These are phyloP conservation scores for Ogataea glucozyma DNA, from an alignment of 805 yeast species.

Conservation along the genomic window DNA sequence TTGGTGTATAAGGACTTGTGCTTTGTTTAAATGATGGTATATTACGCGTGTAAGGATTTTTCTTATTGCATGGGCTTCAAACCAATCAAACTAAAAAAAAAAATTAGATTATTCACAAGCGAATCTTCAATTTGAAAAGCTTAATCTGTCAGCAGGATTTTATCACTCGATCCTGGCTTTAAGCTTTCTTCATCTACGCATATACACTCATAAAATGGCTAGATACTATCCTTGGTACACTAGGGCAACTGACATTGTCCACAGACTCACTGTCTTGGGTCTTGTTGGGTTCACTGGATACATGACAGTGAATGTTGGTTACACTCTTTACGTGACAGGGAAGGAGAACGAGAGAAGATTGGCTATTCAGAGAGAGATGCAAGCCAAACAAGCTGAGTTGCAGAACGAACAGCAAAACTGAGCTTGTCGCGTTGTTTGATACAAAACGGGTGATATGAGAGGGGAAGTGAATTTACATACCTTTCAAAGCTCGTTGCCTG, in stretches of 20 bases:
- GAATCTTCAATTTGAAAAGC: too few relatives aligned
- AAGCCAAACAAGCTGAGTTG: slow-evolving; percentile 28
- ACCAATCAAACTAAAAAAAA: too few relatives aligned
- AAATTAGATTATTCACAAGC: too few relatives aligned
- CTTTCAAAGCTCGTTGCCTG: too few relatives aligned
- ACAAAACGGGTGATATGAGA: too few relatives aligned
- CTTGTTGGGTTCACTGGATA: slow-evolving; percentile 55
- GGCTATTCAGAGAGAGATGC: slow-evolving; percentile 33
- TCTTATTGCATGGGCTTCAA: too few relatives aligned
- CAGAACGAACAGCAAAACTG: slow-evolving; percentile 21
- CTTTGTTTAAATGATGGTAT: too few relatives aligned
- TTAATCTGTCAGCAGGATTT: too few relatives aligned
- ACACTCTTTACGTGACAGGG: slow-evolving; percentile 54
- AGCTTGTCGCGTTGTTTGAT: neutral
- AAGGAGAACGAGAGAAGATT: slow-evolving; percentile 49
- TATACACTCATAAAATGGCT: slow-evolving; percentile 37
- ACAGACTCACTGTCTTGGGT: slow-evolving; percentile 69
- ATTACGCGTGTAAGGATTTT: too few relatives aligned
- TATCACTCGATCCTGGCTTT: too few relatives aligned
- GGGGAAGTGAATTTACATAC: too few relatives aligned
- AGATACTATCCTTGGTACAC: slow-evolving; percentile 73
- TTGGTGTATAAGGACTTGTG: too few relatives aligned
- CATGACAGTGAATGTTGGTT: slow-evolving; percentile 53
- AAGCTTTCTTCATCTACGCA: neutral
- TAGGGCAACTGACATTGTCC: slow-evolving; percentile 67